These are phyloP conservation scores for Fusarium sp. DNA, from an alignment of 2,329 filamentous ascomycete species.

Conservation along the genomic window DNA sequence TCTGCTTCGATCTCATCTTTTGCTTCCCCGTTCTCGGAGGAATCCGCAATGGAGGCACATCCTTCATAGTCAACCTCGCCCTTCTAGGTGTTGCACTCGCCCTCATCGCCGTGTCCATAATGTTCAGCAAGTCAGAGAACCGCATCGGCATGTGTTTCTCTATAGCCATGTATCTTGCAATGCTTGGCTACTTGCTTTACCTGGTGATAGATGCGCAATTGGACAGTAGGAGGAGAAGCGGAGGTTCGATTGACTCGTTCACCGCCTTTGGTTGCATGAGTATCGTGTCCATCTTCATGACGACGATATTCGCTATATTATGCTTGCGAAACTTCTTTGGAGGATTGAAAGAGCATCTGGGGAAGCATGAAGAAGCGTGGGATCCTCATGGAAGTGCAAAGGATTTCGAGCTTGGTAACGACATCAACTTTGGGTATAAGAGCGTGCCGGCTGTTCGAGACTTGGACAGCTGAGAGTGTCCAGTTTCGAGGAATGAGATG, in stretches of 20 bases:
- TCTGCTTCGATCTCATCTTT: neutral
- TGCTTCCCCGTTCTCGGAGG: neutral
- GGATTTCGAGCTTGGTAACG: neutral
- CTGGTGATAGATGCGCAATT: neutral
- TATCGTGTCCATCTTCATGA: neutral
- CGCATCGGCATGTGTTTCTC: neutral
- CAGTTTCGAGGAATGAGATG: accelerated
- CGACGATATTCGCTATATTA: neutral
- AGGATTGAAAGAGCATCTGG: neutral
- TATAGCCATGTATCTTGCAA: neutral
- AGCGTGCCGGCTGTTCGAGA: neutral
- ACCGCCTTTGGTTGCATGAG: neutral
- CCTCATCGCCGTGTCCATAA: neutral
- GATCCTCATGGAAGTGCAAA: neutral
- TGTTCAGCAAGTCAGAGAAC: slow-evolving; percentile 1
- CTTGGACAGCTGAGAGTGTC: neutral
- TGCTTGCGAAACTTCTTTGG: slow-evolving; percentile 1
- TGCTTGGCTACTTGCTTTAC: neutral
- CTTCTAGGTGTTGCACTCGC: neutral
- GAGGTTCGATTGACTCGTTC: neutral
- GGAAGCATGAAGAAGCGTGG: neutral
- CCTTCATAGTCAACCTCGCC: neutral
- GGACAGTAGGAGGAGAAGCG: neutral
- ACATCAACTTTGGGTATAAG: neutral
- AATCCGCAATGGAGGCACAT: neutral